Evolutionary conservation across 208 protist genomes (phyloP), one percentile per base, ranked within the genome.

Genomic region (Naegleria fowleri): DNA sequence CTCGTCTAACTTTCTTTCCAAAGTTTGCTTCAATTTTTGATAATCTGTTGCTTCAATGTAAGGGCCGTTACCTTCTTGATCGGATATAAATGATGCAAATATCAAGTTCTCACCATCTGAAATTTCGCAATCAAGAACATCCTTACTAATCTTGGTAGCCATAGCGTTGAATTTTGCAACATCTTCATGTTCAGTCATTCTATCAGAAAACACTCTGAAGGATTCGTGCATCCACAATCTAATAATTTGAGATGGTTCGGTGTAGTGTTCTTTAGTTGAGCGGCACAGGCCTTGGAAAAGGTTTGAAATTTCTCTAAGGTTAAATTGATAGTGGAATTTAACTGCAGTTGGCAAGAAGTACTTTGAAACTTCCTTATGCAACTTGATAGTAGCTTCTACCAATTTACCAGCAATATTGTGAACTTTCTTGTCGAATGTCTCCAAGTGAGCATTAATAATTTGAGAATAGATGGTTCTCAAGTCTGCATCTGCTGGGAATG

Each of bases 281-380:
- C 86, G 97, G 91, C 96, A 97, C 48, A 98, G 92, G 84, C 97
- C 97, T 92, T 98, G 97, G 91, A 99, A 98, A 83, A 99, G 96
- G 93, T 98, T 98, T 91, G 97, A 97, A 92, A 99, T 96, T 91
- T 99, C 98, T 48, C 98, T 95, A 94, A 99, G 97, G 94, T 99
- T 99, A 97, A 99, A 99, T 91, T 98, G 95, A 94, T 99, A 99
- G 93, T 99, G 98, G 95, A 99, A 99, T 93, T 99, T 99, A 91
- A 99, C 95, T 58, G 98, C 98, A 0, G 98, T 99, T 29, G 98
- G 98, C 92, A 99, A 96, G 94, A 99, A 99, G 33, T 93, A 93
- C 90, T 97, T 97, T 29, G 95, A 94, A 67, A 98, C 94, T 91
- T 95, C 94, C 90, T 94, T 90, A 94, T 98, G 97, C 36, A 98